Evolutionary conservation across 345 rosid genomes (phyloP).

Genomic region (Rhodamnia rubescens): DNA sequence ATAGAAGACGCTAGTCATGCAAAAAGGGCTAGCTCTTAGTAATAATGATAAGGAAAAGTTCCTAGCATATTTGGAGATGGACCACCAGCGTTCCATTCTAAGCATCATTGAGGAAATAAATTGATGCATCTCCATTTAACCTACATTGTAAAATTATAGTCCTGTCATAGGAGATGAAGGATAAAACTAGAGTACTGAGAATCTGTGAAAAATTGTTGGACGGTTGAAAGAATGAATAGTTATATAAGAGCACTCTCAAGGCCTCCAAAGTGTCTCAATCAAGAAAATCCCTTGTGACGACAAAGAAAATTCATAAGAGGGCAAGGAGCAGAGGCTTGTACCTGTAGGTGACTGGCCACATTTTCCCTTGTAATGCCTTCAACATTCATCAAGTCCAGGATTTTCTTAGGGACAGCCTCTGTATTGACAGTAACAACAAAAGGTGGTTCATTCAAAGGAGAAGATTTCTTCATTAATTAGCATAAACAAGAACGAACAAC

Average conservation of each 20-base stretch:
- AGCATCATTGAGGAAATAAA: background rate
- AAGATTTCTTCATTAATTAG: background rate
- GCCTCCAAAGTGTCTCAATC: background rate
- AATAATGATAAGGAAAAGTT: background rate
- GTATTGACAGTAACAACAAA: slow-evolving; percentile 9
- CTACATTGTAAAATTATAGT: background rate
- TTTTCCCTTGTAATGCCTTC: slow-evolving; percentile 86
- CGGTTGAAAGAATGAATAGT: background rate
- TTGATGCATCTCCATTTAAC: background rate
- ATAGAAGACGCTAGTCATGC: background rate
- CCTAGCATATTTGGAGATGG: background rate
- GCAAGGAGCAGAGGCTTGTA: background rate
- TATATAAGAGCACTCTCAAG: background rate
- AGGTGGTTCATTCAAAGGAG: background rate
- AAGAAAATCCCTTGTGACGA: background rate
- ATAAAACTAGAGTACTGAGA: background rate
- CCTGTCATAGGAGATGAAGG: background rate
- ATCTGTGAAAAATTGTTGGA: background rate
- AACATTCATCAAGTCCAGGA: slow-evolving; percentile 87
- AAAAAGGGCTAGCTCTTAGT: background rate
- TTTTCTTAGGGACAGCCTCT: slow-evolving; percentile 98
- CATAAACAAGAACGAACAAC: background rate
- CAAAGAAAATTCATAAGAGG: background rate
- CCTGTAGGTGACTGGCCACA: slow-evolving; percentile 98
- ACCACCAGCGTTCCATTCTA: background rate